Evolutionary conservation across 768 basidiomycete genomes (phyloP).

Genomic region (Termitomyces heimii): DNA sequence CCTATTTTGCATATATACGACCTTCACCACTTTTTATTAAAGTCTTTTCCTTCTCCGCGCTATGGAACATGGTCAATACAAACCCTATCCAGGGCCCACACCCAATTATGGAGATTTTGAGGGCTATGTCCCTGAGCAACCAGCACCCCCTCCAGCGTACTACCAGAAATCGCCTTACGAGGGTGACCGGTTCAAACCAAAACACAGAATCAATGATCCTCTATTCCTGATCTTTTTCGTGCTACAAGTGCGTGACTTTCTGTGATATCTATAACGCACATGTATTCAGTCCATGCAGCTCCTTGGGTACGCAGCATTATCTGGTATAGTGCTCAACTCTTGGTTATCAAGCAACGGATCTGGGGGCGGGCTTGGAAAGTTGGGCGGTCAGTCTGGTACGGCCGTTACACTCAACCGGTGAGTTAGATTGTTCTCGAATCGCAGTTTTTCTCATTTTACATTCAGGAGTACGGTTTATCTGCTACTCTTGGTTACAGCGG

Average conservation of each 20-base stretch:
- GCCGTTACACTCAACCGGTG: conserved; percentile 62
- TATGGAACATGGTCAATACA: conserved; percentile 13
- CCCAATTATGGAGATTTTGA: conserved; percentile 26
- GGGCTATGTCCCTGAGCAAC: conserved; percentile 16
- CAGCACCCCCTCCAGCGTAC: conserved; percentile 16
- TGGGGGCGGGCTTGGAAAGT: conserved; percentile 65
- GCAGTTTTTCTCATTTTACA: background rate
- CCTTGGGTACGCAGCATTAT: conserved; percentile 61
- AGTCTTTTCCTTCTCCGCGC: background rate
- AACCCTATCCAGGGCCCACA: conserved; percentile 33
- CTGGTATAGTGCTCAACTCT: conserved; percentile 55
- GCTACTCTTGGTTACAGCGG: conserved; percentile 66
- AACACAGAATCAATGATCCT: conserved; percentile 67
- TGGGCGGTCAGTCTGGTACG: conserved; percentile 51
- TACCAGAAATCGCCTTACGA: conserved; percentile 51
- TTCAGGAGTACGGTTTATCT: conserved; percentile 68
- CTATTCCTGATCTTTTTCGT: conserved; percentile 68
- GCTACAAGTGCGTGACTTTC: conserved; percentile 41
- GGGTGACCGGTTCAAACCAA: conserved; percentile 60
- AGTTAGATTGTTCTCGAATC: conserved; percentile 14
- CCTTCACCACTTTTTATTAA: background rate
- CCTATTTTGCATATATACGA: background rate
- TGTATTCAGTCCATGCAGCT: conserved; percentile 33
- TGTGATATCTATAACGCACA: background rate
- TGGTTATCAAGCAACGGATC: conserved; percentile 63